phyloP scores from a whole-genome alignment of 345 rosid genomes.

The Melaleuca alternifolia region DNA sequence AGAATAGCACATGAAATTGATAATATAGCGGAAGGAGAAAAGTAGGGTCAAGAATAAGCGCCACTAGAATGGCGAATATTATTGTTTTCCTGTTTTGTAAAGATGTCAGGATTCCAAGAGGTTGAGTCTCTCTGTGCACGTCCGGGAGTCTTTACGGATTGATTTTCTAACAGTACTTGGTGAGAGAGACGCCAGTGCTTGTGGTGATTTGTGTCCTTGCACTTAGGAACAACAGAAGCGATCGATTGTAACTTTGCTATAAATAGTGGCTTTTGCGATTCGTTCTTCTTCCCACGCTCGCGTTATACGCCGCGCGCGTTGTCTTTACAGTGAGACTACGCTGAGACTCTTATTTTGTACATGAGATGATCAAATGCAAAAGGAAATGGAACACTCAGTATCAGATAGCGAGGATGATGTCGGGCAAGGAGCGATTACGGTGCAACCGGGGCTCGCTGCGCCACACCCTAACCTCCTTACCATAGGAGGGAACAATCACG shows the following conservation, averaged over 20 bases:
- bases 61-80: neutral
- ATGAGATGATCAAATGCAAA: neutral
- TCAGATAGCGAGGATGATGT: neutral
- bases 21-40: neutral
- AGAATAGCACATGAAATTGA: neutral
- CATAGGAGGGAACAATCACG: neutral
- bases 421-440: neutral
- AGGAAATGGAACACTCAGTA: neutral
- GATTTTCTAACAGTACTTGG: neutral
- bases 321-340: neutral
- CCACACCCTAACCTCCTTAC: neutral
- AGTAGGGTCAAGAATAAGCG: neutral
- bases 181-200: neutral
- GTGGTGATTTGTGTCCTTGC: neutral
- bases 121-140: neutral
- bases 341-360: neutral
- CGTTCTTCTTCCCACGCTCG: neutral
- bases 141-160: neutral
- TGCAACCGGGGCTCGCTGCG: neutral
- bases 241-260: neutral
- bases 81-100: neutral
- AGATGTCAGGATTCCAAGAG: neutral
- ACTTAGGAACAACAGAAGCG: neutral
- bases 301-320: neutral
- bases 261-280: neutral